A percentile compares a stretch with the other conserved stretches of the same genome.
phyloP scores from a whole-genome alignment of 2,329 filamentous ascomycete species.

The Colletotrichum godetiae region DNA sequence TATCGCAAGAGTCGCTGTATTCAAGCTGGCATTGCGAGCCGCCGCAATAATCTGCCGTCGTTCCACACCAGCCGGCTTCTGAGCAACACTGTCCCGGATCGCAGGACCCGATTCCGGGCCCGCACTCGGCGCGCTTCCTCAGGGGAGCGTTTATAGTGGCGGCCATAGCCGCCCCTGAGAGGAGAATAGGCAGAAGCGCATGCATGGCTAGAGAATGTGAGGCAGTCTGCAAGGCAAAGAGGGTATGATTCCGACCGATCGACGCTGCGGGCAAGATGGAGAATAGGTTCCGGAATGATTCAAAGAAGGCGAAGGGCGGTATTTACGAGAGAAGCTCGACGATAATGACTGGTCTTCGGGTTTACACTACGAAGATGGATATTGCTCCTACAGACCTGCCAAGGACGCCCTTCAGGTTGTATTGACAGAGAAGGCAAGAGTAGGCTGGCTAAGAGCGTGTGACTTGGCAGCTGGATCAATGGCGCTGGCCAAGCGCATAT shows the following conservation, averaged over 20 bases:
- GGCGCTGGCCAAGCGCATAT: constrained; percentile 24
- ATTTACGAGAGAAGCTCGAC: constrained; percentile 26
- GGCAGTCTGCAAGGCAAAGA: constrained; percentile 15
- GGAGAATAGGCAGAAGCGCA: constrained; percentile 28
- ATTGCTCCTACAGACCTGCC: constrained; percentile 5
- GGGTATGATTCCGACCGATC: constrained; percentile 32
- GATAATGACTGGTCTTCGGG: not conserved
- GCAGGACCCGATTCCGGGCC: constrained; percentile 49
- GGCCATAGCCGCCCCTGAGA: constrained; percentile 27
- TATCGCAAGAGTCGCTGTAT: constrained; percentile 54
- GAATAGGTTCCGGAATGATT: not conserved
- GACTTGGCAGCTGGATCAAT: constrained; percentile 25
- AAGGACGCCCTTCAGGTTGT: constrained; percentile 9
- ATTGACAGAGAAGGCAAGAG: not conserved
- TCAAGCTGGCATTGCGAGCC: constrained; percentile 52
- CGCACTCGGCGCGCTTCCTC: constrained; percentile 43
- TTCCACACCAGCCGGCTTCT: constrained; percentile 51
- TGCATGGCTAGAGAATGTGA: constrained; percentile 25
- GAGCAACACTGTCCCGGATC: constrained; percentile 49
- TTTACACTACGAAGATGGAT: not conserved
- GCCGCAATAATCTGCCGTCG: constrained; percentile 46
- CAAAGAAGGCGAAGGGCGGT: constrained; percentile 18
- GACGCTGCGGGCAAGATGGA: constrained; percentile 21
- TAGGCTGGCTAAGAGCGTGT: not conserved
- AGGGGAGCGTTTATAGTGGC: constrained; percentile 30